These are phyloP conservation scores for Rostrohypoxylon terebratum DNA, from an alignment of 495 filamentous ascomycete species.

Conservation along the genomic window DNA sequence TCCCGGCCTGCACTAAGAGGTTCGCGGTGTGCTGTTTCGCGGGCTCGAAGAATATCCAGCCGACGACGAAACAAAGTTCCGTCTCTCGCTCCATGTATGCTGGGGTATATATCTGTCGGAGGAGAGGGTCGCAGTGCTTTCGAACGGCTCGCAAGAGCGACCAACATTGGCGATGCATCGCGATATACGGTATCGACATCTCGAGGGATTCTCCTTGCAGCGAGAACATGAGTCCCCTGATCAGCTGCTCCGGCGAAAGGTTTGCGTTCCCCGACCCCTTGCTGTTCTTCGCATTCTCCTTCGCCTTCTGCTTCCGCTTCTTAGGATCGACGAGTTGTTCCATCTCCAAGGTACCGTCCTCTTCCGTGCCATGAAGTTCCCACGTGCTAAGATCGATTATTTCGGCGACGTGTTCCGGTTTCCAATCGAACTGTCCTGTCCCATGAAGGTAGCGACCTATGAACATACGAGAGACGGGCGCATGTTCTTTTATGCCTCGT, in stretches of 20 bases:
- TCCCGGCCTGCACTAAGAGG: not conserved
- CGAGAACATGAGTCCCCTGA: slow-evolving; percentile 29
- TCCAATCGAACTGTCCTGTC: slow-evolving; percentile 44
- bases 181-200: slow-evolving; percentile 52
- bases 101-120: slow-evolving; percentile 48
- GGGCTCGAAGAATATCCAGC: slow-evolving; percentile 22
- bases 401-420: slow-evolving; percentile 39
- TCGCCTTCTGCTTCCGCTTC: slow-evolving; percentile 26
- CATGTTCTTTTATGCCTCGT: slow-evolving; percentile 41
- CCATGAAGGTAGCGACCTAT: slow-evolving; percentile 42
- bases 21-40: not conserved
- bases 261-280: slow-evolving; percentile 7
- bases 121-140: slow-evolving; percentile 41
- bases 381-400: slow-evolving; percentile 46
- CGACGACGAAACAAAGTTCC: slow-evolving; percentile 56
- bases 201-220: slow-evolving; percentile 49
- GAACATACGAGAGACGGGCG: slow-evolving; percentile 51
- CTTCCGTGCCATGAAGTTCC: slow-evolving; percentile 32
- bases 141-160: slow-evolving; percentile 49
- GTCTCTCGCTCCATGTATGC: slow-evolving; percentile 53
- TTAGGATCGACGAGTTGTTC: slow-evolving; percentile 26
- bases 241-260: slow-evolving; percentile 30
- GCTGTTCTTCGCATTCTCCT: slow-evolving; percentile 12
- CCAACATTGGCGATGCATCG: slow-evolving; percentile 56
- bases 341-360: slow-evolving; percentile 27